Evolutionary conservation across 2,329 filamentous ascomycete species (phyloP).

Genomic region (Colletotrichum caudatum): DNA sequence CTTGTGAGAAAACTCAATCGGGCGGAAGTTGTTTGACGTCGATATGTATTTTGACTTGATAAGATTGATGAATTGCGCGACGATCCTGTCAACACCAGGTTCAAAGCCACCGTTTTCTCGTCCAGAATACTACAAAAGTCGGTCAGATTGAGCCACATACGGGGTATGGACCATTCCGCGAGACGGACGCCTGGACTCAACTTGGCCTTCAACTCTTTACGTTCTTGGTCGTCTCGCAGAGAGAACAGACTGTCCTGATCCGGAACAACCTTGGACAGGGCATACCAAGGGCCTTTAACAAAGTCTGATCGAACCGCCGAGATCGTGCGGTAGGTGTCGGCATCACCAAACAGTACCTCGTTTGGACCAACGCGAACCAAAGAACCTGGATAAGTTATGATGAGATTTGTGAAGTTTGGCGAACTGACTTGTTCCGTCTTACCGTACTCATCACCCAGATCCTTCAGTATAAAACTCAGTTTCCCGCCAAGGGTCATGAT

Average conservation of each 20-base stretch:
- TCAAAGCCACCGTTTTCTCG: conserved; percentile 38
- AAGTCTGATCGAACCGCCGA: conserved; percentile 35
- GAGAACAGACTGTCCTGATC: conserved; percentile 41
- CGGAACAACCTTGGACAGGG: conserved; percentile 34
- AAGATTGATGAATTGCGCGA: conserved; percentile 26
- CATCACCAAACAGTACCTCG: conserved; percentile 42
- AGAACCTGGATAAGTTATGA: conserved; percentile 44
- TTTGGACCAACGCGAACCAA: conserved; percentile 43
- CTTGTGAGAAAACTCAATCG: conserved; percentile 37
- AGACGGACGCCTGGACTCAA: conserved; percentile 35
- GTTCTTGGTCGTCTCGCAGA: conserved; percentile 39
- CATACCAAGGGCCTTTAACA: conserved; percentile 42
- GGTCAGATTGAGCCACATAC: neutral
- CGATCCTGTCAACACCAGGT: conserved; percentile 22
- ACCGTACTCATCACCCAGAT: conserved; percentile 34
- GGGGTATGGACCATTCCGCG: neutral
- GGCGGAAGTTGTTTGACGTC: conserved; percentile 8
- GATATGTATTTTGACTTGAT: conserved; percentile 37
- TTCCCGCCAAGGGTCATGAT: conserved; percentile 23
- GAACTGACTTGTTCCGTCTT: neutral
- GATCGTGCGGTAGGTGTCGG: conserved; percentile 32
- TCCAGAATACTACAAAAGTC: conserved; percentile 24
- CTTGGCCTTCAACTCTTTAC: conserved; percentile 39
- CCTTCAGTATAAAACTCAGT: conserved; percentile 29
- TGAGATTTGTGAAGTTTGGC: conserved; percentile 42